phyloP scores from a whole-genome alignment of 78 protist genomes.

The Dictyostelium firmibasis region DNA sequence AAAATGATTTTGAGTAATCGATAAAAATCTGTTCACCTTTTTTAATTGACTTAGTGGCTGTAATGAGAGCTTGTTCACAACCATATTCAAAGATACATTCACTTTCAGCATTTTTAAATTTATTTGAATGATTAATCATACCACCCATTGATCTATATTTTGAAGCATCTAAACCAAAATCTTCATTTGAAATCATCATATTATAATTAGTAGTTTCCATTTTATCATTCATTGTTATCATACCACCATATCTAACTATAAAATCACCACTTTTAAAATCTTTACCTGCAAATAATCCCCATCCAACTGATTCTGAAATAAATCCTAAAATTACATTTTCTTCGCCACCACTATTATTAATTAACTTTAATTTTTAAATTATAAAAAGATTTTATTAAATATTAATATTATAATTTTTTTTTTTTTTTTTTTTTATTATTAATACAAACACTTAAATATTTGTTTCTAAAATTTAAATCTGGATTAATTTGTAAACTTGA shows the following conservation, averaged over 20 bases:
- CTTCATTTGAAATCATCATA: conserved; percentile 78
- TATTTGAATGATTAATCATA: conserved; percentile 77
- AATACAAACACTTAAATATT: conserved; percentile 25
- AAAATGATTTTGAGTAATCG: conserved; percentile 66
- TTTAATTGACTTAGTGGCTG: conserved; percentile 53
- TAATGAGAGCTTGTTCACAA: conserved; percentile 82
- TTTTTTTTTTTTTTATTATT: too few species aligned
- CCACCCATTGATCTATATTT: conserved; percentile 75
- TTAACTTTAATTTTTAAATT: not conserved
- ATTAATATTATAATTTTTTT: not conserved
- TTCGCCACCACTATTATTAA: conserved; percentile 62
- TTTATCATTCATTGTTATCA: conserved; percentile 34
- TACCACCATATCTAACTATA: conserved; percentile 78
- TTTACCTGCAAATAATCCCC: conserved; percentile 59
- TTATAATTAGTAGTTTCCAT: conserved; percentile 56
- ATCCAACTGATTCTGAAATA: conserved; percentile 68
- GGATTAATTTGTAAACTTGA: conserved; percentile 33
- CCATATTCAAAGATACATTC: conserved; percentile 80
- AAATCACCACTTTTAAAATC: conserved; percentile 46
- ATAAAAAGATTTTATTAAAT: not conserved
- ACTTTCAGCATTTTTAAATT: conserved; percentile 50
- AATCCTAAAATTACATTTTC: conserved; percentile 52
- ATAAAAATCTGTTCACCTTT: conserved; percentile 72
- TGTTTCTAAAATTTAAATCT: conserved; percentile 26
- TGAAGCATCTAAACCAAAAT: conserved; percentile 66